These are phyloP conservation scores for Melampsora americana DNA, from an alignment of 1,284 basidiomycete species.

Conservation along the genomic window DNA sequence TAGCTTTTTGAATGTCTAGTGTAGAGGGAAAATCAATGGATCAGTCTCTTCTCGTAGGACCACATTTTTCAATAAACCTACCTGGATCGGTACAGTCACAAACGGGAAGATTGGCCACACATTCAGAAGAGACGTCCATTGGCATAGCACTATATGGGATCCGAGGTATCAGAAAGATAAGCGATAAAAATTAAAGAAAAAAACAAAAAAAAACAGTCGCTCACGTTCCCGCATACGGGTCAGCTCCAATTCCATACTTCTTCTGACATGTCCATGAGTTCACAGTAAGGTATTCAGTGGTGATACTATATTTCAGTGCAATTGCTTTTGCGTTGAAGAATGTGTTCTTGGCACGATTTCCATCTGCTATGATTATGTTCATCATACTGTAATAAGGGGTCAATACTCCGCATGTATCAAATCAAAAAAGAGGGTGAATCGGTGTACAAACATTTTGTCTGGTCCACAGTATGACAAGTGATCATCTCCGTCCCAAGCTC, in stretches of 20 bases:
- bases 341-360: constrained; percentile 6
- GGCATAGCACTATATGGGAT: constrained; percentile 17
- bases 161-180: too few species aligned
- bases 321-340: constrained; percentile 24
- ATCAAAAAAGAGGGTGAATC: not conserved
- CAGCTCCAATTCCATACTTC: constrained; percentile 21
- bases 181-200: not conserved
- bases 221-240: constrained; percentile 31
- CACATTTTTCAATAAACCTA: not conserved
- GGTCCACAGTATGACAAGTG: constrained; percentile 32
- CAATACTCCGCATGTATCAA: not conserved
- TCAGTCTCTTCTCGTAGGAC: not conserved
- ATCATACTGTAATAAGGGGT: constrained; percentile 14
- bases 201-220: not conserved
- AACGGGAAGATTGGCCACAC: constrained; percentile 37
- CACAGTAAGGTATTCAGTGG: constrained; percentile 37
- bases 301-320: constrained; percentile 32
- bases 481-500: constrained; percentile 27
- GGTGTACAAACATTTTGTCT: constrained; percentile 19
- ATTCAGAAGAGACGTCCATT: constrained; percentile 24
- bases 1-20: constrained; percentile 14
- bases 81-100: constrained; percentile 31
- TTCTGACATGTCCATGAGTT: constrained; percentile 30
- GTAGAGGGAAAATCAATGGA: not conserved
- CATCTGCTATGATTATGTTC: constrained; percentile 31